Evolutionary conservation across 768 basidiomycete genomes (phyloP).

Genomic region (Gelatoporia subvermispora): DNA sequence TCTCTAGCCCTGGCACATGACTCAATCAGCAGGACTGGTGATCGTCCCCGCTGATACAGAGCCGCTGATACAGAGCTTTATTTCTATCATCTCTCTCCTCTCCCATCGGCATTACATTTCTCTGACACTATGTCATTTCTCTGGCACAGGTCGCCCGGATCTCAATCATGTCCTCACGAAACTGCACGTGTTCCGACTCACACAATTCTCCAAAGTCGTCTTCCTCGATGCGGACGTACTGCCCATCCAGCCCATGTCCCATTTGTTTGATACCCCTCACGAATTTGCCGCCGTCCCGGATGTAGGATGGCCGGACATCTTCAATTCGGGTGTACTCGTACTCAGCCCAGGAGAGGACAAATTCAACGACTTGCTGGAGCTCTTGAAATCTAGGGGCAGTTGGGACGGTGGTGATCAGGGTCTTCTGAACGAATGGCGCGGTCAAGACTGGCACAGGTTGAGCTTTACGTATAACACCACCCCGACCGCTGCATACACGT

Average conservation of each 20-base stretch:
- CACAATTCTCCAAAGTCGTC: conserved; percentile 78
- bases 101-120: neutral
- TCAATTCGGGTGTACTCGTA: conserved; percentile 96
- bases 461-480: conserved; percentile 99
- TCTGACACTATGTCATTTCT: conserved; percentile 5
- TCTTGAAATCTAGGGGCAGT: conserved; percentile 75
- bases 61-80: no score
- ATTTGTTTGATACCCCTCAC: conserved; percentile 80
- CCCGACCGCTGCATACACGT: conserved; percentile 95
- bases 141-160: conserved; percentile 79
- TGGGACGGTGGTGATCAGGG: conserved; percentile 99
- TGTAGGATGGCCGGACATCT: conserved; percentile 99
- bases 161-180: conserved; percentile 93
- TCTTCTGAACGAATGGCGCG: conserved; percentile 92
- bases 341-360: conserved; percentile 77
- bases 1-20: no score
- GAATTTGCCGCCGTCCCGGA: conserved; percentile 94
- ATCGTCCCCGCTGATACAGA: no score
- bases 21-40: no score
- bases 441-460: conserved; percentile 82
- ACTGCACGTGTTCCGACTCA: conserved; percentile 90
- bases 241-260: conserved; percentile 81
- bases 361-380: conserved; percentile 65
- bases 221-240: conserved; percentile 93
- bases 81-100: neutral